phyloP scores from a whole-genome alignment of 2,329 filamentous ascomycete genomes.

The Lasiodiplodia citricola region DNA sequence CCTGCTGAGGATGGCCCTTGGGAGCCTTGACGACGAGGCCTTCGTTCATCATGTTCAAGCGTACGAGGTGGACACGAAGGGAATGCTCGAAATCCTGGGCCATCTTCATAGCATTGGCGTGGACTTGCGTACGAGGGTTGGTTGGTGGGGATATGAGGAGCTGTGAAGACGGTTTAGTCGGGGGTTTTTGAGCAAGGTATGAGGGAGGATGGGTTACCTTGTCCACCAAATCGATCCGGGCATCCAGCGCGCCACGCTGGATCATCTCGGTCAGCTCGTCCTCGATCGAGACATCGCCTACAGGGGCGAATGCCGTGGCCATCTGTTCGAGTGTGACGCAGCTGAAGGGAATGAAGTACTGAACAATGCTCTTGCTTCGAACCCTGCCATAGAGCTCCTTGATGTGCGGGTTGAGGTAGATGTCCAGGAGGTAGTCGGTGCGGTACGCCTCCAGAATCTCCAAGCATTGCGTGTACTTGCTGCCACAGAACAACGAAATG shows the following conservation, averaged over 20 bases:
- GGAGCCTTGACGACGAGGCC: constrained; percentile 68
- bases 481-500: constrained; percentile 85
- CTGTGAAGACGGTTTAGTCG: constrained; percentile 41
- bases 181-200: neutral
- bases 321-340: constrained; percentile 82
- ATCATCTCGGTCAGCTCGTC: constrained; percentile 82
- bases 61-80: constrained; percentile 75
- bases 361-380: constrained; percentile 87
- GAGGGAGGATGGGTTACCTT: constrained; percentile 53
- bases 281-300: constrained; percentile 62
- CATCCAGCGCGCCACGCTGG: constrained; percentile 70
- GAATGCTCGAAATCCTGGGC: constrained; percentile 75
- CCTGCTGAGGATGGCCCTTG: constrained; percentile 20
- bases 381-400: constrained; percentile 73
- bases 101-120: constrained; percentile 70
- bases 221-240: constrained; percentile 84
- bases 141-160: constrained; percentile 74
- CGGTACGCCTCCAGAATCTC: constrained; percentile 81
- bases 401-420: constrained; percentile 81
- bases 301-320: constrained; percentile 73
- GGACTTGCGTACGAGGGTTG: constrained; percentile 71
- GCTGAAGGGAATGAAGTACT: constrained; percentile 91
- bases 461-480: constrained; percentile 85
- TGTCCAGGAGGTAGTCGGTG: constrained; percentile 86
- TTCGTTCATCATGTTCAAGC: constrained; percentile 76